Conservation (phyloP, 306 rosid genomes). For the Heteromeles arbutifolia region DNA sequence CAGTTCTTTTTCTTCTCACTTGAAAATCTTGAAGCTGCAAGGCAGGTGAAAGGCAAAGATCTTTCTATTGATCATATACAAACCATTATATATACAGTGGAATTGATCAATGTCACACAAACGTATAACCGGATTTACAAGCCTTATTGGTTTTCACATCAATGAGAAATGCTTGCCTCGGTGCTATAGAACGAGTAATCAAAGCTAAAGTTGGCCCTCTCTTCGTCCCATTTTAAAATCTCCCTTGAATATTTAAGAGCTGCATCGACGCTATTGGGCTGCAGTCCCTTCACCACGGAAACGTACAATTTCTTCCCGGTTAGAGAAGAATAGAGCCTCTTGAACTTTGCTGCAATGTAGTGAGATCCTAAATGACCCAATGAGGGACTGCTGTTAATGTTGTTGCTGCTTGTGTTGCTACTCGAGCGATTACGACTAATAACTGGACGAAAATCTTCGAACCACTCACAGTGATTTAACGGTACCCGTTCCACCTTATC, state of each 20-base stretch:
- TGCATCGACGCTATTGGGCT: conserved; percentile 68
- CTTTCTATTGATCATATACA: conserved; percentile 28
- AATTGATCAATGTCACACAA: not conserved
- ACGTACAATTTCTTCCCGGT: conserved; percentile 75
- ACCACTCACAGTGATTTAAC: conserved; percentile 73
- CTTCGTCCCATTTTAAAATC: conserved; percentile 86
- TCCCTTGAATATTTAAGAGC: conserved; percentile 81
- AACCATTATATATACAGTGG: conserved; percentile 22
- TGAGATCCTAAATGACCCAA: conserved; percentile 65
- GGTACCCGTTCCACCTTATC: conserved; percentile 67
- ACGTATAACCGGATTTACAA: conserved; percentile 14
- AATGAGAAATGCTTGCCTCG: conserved; percentile 64
- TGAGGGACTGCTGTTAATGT: conserved; percentile 59
- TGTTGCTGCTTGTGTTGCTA: conserved; percentile 45
- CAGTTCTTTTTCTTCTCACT: not conserved
- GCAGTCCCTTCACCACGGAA: conserved; percentile 70
- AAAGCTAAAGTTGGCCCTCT: conserved; percentile 68
- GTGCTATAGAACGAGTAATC: conserved; percentile 77
- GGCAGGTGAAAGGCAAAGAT: not conserved
- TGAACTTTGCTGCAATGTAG: conserved; percentile 79
- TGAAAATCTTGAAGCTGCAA: not conserved
- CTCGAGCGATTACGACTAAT: conserved; percentile 44
- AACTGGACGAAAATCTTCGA: conserved; percentile 73
- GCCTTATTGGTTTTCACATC: conserved; percentile 23
- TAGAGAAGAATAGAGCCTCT: conserved; percentile 70